A percentile compares a stretch with the other conserved stretches of the same genome.
phyloP scores from a whole-genome alignment of 2,329 filamentous ascomycete species.

The Colletotrichum abscissum region DNA sequence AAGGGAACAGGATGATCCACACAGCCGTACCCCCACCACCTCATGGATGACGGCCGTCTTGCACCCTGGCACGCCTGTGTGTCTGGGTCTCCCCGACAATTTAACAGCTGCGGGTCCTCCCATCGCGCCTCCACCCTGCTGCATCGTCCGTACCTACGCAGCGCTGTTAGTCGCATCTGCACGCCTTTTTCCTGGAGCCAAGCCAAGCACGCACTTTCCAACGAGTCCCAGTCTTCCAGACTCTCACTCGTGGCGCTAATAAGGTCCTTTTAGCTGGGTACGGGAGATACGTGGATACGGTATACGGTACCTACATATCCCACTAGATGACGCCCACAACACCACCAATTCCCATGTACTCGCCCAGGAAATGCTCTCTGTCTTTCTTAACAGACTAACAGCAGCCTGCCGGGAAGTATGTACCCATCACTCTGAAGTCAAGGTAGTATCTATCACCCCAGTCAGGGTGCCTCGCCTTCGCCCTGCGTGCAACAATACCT shows the following conservation, averaged over 20 bases:
- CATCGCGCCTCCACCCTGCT: not conserved
- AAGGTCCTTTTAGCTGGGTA: no score
- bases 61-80: not conserved
- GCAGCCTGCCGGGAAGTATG: not conserved
- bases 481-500: not conserved
- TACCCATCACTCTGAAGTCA: not conserved
- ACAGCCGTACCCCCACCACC: slow-evolving; percentile 22
- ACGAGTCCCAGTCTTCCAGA: not conserved
- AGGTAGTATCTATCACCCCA: no score
- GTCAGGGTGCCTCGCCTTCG: not conserved
- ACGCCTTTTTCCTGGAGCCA: not conserved
- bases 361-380: not conserved
- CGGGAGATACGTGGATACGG: not conserved
- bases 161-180: not conserved
- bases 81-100: slow-evolving; percentile 17
- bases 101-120: slow-evolving; percentile 12
- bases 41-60: not conserved
- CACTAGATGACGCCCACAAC: not conserved
- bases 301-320: slow-evolving; percentile 30
- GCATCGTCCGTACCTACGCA: not conserved
- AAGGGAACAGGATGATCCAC: slow-evolving; percentile 25
- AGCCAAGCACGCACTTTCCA: not conserved
- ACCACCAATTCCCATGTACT: not conserved
- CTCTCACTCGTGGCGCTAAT: no score
- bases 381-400: not conserved